Conservation (phyloP, 2,329 filamentous ascomycete species). For the Xylaria hypoxylon region DNA sequence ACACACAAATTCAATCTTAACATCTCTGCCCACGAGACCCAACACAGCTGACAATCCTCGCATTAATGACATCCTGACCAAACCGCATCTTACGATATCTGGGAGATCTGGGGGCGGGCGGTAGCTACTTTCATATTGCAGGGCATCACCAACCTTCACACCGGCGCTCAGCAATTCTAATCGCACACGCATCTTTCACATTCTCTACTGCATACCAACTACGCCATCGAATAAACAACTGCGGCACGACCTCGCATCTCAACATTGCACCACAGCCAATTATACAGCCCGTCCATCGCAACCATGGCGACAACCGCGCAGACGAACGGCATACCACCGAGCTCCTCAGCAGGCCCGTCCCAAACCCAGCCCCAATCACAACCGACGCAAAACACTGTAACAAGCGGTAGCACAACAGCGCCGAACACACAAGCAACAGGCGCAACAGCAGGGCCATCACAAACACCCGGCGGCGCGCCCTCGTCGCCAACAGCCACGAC, state of each 20-base stretch:
- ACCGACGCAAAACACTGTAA: conserved; percentile 29
- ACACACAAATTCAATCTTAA: neutral
- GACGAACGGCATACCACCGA: conserved; percentile 31
- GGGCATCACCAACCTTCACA: neutral
- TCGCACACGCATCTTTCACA: neutral
- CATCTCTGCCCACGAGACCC: neutral
- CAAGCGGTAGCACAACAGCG: conserved; percentile 33
- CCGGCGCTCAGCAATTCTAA: neutral
- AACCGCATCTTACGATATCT: neutral
- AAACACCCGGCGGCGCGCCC: conserved; percentile 39
- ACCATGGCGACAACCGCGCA: conserved; percentile 34
- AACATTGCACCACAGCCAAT: neutral
- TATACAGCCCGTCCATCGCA: neutral
- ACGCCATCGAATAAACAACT: neutral
- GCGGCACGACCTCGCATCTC: neutral
- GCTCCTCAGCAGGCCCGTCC: conserved; percentile 25
- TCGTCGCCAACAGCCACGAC: conserved; percentile 47
- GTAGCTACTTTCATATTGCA: neutral
- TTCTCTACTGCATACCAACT: neutral
- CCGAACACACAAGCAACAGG: conserved; percentile 35
- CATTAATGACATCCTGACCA: neutral
- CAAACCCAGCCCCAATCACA: conserved; percentile 28
- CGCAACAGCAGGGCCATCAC: conserved; percentile 27
- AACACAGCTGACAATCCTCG: neutral
- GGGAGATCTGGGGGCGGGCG: neutral